Conservation (phyloP, 2,329 filamentous ascomycete genomes). For the Boeremia lycopersici region DNA sequence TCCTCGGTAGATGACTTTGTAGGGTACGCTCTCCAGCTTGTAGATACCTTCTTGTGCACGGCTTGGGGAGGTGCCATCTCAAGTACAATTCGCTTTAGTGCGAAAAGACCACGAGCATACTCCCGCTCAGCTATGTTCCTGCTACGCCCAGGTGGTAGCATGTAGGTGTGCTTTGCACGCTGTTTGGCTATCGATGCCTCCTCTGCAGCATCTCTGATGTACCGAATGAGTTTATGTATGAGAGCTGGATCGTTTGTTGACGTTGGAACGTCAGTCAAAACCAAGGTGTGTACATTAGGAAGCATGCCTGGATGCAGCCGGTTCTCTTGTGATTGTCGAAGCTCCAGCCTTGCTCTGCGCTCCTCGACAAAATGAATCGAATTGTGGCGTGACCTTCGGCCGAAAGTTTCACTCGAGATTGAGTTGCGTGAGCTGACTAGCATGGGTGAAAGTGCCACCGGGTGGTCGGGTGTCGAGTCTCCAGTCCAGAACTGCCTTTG, state of each 20-base stretch:
- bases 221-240: slow-evolving; percentile 53
- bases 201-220: slow-evolving; percentile 63
- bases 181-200: slow-evolving; percentile 60
- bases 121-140: slow-evolving; percentile 56
- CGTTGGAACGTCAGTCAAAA: slow-evolving; percentile 62
- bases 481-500: slow-evolving; percentile 6
- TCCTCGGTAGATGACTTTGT: slow-evolving; percentile 65
- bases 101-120: slow-evolving; percentile 59
- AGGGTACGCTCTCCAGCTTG: slow-evolving; percentile 52
- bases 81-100: slow-evolving; percentile 60
- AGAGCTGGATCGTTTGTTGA: slow-evolving; percentile 51
- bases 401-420: background rate
- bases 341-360: slow-evolving; percentile 35
- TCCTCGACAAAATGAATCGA: slow-evolving; percentile 38
- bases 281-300: slow-evolving; percentile 59
- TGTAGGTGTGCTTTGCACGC: slow-evolving; percentile 62
- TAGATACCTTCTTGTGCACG: slow-evolving; percentile 45
- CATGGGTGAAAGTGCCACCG: slow-evolving; percentile 25
- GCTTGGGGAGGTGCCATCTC: slow-evolving; percentile 50
- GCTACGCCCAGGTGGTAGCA: slow-evolving; percentile 62
- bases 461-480: slow-evolving; percentile 2
- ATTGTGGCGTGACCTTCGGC: slow-evolving; percentile 27
- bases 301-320: slow-evolving; percentile 61
- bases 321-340: slow-evolving; percentile 41
- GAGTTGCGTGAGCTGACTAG: slow-evolving; percentile 6